phyloP scores from a whole-genome alignment of 2,329 filamentous ascomycete species.

The Penicillium sp. region DNA sequence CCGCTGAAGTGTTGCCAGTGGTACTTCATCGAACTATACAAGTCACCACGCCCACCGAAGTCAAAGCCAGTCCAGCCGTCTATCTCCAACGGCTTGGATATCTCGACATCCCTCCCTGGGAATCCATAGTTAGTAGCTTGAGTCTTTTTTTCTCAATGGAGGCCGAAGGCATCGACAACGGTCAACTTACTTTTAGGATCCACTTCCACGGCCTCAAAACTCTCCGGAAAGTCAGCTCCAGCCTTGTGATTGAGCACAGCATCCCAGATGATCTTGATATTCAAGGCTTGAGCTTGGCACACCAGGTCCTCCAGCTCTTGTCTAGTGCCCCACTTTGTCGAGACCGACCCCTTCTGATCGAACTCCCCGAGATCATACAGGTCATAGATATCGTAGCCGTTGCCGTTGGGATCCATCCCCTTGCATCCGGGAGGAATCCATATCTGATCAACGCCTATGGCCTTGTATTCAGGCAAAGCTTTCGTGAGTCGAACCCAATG shows the following conservation, averaged over 20 bases:
- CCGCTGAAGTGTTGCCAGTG: slow-evolving; percentile 68
- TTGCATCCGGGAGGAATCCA: slow-evolving; percentile 75
- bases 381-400: slow-evolving; percentile 71
- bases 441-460: slow-evolving; percentile 62
- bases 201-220: slow-evolving; percentile 64
- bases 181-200: slow-evolving; percentile 49
- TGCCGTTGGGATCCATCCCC: slow-evolving; percentile 60
- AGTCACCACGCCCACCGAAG: slow-evolving; percentile 62
- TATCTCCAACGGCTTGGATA: slow-evolving; percentile 61
- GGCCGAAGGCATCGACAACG: background rate
- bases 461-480: slow-evolving; percentile 57
- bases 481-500: slow-evolving; percentile 63
- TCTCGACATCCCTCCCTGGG: slow-evolving; percentile 39
- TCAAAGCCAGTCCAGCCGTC: slow-evolving; percentile 69
- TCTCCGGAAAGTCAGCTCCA: slow-evolving; percentile 66
- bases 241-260: slow-evolving; percentile 73
- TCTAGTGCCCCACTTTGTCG: slow-evolving; percentile 70
- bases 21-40: slow-evolving; percentile 65
- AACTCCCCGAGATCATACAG: slow-evolving; percentile 72
- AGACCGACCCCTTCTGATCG: slow-evolving; percentile 63
- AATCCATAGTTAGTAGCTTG: background rate
- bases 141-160: slow-evolving; percentile 44
- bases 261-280: slow-evolving; percentile 66
- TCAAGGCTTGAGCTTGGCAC: slow-evolving; percentile 52
- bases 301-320: slow-evolving; percentile 60